Evolutionary conservation across 192 early-diverging fungal species (phyloP).

Genomic region (Gorgonomyces haynaldii): DNA sequence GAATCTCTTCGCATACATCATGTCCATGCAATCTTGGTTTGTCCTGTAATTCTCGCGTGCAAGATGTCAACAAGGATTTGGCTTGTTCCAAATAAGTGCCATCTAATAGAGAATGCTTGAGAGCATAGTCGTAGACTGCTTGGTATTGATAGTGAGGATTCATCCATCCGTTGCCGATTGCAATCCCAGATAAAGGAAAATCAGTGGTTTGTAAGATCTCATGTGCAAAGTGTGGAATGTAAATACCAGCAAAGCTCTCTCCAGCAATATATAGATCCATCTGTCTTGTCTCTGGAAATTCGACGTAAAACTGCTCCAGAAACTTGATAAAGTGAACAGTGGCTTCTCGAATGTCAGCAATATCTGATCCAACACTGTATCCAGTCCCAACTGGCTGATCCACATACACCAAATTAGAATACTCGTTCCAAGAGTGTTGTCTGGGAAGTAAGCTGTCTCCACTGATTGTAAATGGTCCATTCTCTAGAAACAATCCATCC

Average conservation of each 20-base stretch:
- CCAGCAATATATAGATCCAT: constrained; percentile 52
- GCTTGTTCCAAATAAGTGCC: constrained; percentile 10
- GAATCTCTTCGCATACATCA: constrained; percentile 24
- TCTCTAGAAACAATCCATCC: constrained; percentile 60
- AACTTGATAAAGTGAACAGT: constrained; percentile 36
- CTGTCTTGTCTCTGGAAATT: constrained; percentile 38
- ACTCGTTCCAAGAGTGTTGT: constrained; percentile 1
- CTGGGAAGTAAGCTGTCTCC: constrained; percentile 16
- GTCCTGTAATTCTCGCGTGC: constrained; percentile 4
- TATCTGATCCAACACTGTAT: constrained; percentile 9
- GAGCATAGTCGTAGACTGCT: constrained; percentile 27
- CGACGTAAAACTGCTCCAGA: constrained; percentile 36
- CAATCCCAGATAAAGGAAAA: constrained; percentile 29
- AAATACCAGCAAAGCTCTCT: constrained; percentile 64
- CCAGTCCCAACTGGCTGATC: constrained; percentile 63
- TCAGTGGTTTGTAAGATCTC: constrained; percentile 28
- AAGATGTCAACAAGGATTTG: constrained; percentile 6
- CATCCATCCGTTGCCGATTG: constrained; percentile 66
- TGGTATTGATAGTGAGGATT: constrained; percentile 36
- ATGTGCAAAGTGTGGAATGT: constrained; percentile 54
- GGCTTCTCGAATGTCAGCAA: constrained; percentile 9
- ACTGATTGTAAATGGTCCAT: constrained; percentile 46
- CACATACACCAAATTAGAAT: constrained; percentile 22
- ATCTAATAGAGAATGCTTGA: constrained; percentile 17
- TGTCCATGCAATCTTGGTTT: constrained; percentile 15